Evolutionary conservation across 2,329 filamentous ascomycete genomes (phyloP).

Genomic region (Clarireedia monteithiana): DNA sequence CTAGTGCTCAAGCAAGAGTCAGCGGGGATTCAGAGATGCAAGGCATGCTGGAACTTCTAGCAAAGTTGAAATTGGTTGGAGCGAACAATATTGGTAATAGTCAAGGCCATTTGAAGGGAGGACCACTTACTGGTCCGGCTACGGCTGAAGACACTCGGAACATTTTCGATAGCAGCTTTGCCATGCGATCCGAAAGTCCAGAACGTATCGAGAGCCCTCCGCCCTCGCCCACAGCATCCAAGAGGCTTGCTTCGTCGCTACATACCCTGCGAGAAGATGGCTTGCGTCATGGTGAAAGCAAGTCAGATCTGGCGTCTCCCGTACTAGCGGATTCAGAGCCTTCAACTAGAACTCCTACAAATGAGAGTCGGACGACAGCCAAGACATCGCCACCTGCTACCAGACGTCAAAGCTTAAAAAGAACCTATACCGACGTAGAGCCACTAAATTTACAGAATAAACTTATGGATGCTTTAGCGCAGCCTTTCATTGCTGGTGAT

Average conservation of each 20-base stretch:
- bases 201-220: slow-evolving; percentile 33
- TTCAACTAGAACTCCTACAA: slow-evolving; percentile 47
- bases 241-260: slow-evolving; percentile 11
- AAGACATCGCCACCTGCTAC: slow-evolving; percentile 47
- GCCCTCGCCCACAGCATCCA: slow-evolving; percentile 19
- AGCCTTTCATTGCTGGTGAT: slow-evolving; percentile 48
- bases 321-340: slow-evolving; percentile 34
- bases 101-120: slow-evolving; percentile 40
- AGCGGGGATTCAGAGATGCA: slow-evolving; percentile 81
- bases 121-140: slow-evolving; percentile 72
- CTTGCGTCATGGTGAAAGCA: slow-evolving; percentile 17
- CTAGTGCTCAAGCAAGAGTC: slow-evolving; percentile 74
- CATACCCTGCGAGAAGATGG: slow-evolving; percentile 11
- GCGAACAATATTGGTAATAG: slow-evolving; percentile 51
- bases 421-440: slow-evolving; percentile 79
- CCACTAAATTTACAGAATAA: slow-evolving; percentile 70
- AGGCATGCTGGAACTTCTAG: slow-evolving; percentile 81
- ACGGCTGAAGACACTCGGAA: slow-evolving; percentile 61
- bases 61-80: slow-evolving; percentile 71
- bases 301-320: slow-evolving; percentile 13
- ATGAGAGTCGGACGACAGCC: slow-evolving; percentile 46
- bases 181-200: slow-evolving; percentile 44
- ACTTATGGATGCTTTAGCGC: slow-evolving; percentile 75
- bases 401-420: slow-evolving; percentile 64
- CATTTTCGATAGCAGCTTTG: slow-evolving; percentile 77